These are phyloP conservation scores for Bassia scoparia DNA, from an alignment of 148 eudicot species.

Conservation along the genomic window DNA sequence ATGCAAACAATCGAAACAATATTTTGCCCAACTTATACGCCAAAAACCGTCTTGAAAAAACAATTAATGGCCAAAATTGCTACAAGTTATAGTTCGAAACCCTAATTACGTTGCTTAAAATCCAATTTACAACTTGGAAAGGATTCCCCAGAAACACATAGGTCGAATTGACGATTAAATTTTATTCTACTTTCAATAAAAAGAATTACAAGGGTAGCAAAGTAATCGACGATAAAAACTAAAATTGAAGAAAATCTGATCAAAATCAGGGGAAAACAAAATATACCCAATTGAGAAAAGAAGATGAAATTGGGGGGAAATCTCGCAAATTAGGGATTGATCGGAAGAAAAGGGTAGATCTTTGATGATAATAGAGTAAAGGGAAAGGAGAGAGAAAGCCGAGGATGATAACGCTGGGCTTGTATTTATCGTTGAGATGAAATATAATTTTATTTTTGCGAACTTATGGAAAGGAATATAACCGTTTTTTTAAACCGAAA, in stretches of 20 bases:
- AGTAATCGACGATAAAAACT: conserved; percentile 9
- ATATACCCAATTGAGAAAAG: conserved; percentile 14
- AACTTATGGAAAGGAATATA: too few species aligned
- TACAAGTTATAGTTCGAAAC: conserved; percentile 1
- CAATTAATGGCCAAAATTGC: background rate
- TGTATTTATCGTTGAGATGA: conserved; percentile 17
- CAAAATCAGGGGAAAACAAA: background rate
- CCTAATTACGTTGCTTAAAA: conserved; percentile 13
- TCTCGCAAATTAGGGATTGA: conserved; percentile 16
- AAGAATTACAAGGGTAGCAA: background rate
- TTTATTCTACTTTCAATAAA: background rate
- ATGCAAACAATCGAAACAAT: background rate
- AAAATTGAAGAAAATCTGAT: background rate
- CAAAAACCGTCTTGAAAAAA: background rate
- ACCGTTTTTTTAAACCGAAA: too few species aligned
- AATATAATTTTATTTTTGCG: too few species aligned
- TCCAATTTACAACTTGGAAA: background rate
- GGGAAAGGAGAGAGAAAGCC: background rate
- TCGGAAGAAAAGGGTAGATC: conserved; percentile 11
- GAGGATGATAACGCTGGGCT: conserved; percentile 6
- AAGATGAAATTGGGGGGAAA: conserved; percentile 15
- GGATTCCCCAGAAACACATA: background rate
- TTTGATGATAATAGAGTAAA: conserved; percentile 12
- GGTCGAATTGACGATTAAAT: background rate
- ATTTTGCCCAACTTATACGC: background rate